Percentiles rank a stretch among this genome's conserved stretches.
phyloP scores from a whole-genome alignment of 768 basidiomycete species.

The Agaricus blazei region DNA sequence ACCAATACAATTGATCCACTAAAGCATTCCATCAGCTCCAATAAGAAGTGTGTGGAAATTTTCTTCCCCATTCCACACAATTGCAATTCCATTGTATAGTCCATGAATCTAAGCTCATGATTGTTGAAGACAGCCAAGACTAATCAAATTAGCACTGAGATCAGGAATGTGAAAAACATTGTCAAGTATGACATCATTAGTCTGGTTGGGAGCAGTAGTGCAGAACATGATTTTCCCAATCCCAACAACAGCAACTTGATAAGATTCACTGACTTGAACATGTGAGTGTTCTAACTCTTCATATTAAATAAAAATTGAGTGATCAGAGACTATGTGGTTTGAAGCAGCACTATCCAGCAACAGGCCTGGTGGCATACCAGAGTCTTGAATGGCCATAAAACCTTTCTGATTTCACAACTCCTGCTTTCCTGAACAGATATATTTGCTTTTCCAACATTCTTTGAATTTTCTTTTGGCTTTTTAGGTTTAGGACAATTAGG shows the following conservation, averaged over 20 bases:
- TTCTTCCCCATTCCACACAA: neutral
- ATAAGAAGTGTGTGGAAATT: neutral
- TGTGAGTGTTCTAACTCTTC: neutral
- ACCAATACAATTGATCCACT: conserved; percentile 1
- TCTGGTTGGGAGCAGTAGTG: conserved; percentile 3
- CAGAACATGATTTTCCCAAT: conserved; percentile 9
- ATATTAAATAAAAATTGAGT: conserved; percentile 5
- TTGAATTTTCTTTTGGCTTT: conserved; percentile 4
- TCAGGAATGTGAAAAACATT: conserved; percentile 14
- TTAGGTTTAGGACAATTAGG: neutral
- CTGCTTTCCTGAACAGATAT: neutral
- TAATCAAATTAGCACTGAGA: conserved; percentile 16
- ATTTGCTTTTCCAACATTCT: neutral
- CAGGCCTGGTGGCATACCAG: neutral
- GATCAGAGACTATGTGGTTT: conserved; percentile 13
- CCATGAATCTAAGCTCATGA: conserved; percentile 6
- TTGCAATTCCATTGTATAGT: neutral
- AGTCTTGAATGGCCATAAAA: neutral
- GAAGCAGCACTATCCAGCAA: conserved; percentile 14
- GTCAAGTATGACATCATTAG: conserved; percentile 9
- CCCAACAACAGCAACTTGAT: conserved; percentile 12
- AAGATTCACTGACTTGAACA: conserved; percentile 12
- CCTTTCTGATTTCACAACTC: too few species aligned
- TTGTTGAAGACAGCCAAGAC: conserved; percentile 12
- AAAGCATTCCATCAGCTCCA: neutral